These are phyloP conservation scores for Pestalotiopsis sp. DNA, from an alignment of 2,329 filamentous ascomycete species.

Conservation along the genomic window DNA sequence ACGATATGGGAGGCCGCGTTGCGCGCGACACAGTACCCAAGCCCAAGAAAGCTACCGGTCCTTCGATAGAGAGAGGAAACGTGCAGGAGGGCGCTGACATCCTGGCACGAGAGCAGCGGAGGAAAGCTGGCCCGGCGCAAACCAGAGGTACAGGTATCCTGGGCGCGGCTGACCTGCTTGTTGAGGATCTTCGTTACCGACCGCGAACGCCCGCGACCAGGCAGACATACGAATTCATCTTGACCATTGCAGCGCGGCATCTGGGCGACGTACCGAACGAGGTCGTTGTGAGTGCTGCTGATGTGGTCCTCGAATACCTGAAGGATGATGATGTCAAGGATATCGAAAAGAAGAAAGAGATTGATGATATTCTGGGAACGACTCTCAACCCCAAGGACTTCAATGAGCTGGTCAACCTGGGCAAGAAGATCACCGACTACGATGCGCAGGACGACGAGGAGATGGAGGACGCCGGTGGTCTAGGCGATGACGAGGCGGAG, in stretches of 20 bases:
- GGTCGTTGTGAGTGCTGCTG: slow-evolving; percentile 88
- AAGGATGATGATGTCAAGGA: slow-evolving; percentile 97
- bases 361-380: slow-evolving; percentile 88
- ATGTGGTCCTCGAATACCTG: slow-evolving; percentile 84
- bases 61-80: slow-evolving; percentile 72
- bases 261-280: slow-evolving; percentile 93
- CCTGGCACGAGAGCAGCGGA: slow-evolving; percentile 76
- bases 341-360: slow-evolving; percentile 96
- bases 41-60: slow-evolving; percentile 71
- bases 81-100: slow-evolving; percentile 82
- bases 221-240: slow-evolving; percentile 90
- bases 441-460: slow-evolving; percentile 94
- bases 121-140: slow-evolving; percentile 74
- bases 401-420: slow-evolving; percentile 92
- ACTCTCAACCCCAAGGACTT: slow-evolving; percentile 86
- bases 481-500: slow-evolving; percentile 68
- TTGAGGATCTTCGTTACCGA: slow-evolving; percentile 90
- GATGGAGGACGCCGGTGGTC: slow-evolving; percentile 68
- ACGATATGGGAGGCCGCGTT: slow-evolving; percentile 89
- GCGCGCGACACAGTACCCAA: slow-evolving; percentile 78
- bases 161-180: slow-evolving; percentile 79
- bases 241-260: slow-evolving; percentile 84
- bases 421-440: slow-evolving; percentile 99
- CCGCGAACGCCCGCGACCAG: slow-evolving; percentile 89
- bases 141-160: slow-evolving; percentile 75